Evolutionary conservation across 1,284 basidiomycete species (phyloP).

Genomic region (Vanrija sp.): DNA sequence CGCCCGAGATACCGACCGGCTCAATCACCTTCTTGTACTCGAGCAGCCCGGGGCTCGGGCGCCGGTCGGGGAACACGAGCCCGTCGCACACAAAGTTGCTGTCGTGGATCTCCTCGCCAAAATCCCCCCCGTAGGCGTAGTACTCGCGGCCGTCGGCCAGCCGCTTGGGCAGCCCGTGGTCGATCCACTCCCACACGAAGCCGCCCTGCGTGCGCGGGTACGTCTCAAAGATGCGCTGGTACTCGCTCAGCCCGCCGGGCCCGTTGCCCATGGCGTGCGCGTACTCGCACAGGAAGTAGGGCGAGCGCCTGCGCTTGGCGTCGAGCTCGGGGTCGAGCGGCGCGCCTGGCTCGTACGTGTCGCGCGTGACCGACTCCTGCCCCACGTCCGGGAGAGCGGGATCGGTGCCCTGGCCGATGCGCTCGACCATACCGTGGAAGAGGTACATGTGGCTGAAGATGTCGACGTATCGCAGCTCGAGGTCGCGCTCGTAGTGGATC

Average conservation of each 20-base stretch:
- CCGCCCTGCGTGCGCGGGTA: constrained; percentile 23
- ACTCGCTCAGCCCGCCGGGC: constrained; percentile 18
- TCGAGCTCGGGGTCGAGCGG: background rate
- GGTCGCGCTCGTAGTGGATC: constrained; percentile 27
- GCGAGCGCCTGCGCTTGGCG: constrained; percentile 2
- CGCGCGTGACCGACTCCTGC: background rate
- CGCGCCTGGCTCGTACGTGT: background rate
- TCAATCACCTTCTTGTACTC: constrained; percentile 11
- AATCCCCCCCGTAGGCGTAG: constrained; percentile 27
- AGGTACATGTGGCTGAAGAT: constrained; percentile 26
- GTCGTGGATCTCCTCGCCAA: constrained; percentile 23
- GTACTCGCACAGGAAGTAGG: constrained; percentile 21
- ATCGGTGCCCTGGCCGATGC: constrained; percentile 14
- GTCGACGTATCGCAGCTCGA: constrained; percentile 12
- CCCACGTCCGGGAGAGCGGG: background rate
- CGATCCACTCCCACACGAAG: constrained; percentile 34
- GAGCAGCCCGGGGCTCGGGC: constrained; percentile 9
- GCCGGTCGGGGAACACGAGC: constrained; percentile 15
- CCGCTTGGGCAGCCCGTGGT: constrained; percentile 20
- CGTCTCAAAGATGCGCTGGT: constrained; percentile 17
- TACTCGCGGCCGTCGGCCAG: constrained; percentile 9
- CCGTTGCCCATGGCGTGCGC: constrained; percentile 26
- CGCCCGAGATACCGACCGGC: constrained; percentile 4
- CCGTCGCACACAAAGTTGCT: constrained; percentile 19
- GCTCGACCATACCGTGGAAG: constrained; percentile 12